phyloP scores from a whole-genome alignment of 2,329 filamentous ascomycete genomes.

The Ceratocystiopsis sp. region DNA sequence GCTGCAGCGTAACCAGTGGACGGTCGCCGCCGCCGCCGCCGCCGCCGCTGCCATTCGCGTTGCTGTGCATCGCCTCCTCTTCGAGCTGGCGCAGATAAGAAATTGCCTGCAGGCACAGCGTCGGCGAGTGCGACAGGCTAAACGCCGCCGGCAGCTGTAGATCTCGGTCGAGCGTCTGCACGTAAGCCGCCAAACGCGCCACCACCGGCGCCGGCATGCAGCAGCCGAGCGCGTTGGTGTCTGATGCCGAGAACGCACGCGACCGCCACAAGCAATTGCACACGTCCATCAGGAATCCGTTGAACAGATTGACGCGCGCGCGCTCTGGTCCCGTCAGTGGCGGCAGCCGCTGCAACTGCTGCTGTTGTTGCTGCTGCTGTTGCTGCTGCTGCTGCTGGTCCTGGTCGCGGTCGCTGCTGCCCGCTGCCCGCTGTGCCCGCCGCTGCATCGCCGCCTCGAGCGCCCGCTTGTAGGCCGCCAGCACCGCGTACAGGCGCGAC shows the following conservation, averaged over 20 bases:
- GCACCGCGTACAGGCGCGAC: slow-evolving; percentile 51
- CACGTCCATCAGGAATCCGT: slow-evolving; percentile 72
- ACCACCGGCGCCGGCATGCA: slow-evolving; percentile 28
- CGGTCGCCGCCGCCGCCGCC: not conserved
- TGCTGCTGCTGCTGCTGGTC: not conserved
- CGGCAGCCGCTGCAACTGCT: no score
- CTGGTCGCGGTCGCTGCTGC: not conserved
- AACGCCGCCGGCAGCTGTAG: slow-evolving; percentile 33
- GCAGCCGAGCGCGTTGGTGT: slow-evolving; percentile 45
- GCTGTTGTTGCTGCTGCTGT: not conserved
- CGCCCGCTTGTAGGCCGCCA: slow-evolving; percentile 56
- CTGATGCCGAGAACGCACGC: slow-evolving; percentile 48
- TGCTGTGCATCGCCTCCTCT: slow-evolving; percentile 29
- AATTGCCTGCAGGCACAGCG: slow-evolving; percentile 38
- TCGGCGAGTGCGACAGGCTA: slow-evolving; percentile 40
- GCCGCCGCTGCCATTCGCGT: slow-evolving; percentile 9
- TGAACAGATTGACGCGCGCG: slow-evolving; percentile 52
- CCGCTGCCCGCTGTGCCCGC: slow-evolving; percentile 2
- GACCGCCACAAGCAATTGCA: slow-evolving; percentile 72
- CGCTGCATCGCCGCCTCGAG: slow-evolving; percentile 46
- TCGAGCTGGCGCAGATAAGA: slow-evolving; percentile 38
- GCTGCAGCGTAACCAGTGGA: slow-evolving; percentile 16
- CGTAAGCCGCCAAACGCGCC: slow-evolving; percentile 28
- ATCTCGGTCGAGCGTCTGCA: slow-evolving; percentile 28
- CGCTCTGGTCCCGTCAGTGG: slow-evolving; percentile 31